phyloP scores from a whole-genome alignment of 768 basidiomycete species.

The Gautieria morchelliformis region DNA sequence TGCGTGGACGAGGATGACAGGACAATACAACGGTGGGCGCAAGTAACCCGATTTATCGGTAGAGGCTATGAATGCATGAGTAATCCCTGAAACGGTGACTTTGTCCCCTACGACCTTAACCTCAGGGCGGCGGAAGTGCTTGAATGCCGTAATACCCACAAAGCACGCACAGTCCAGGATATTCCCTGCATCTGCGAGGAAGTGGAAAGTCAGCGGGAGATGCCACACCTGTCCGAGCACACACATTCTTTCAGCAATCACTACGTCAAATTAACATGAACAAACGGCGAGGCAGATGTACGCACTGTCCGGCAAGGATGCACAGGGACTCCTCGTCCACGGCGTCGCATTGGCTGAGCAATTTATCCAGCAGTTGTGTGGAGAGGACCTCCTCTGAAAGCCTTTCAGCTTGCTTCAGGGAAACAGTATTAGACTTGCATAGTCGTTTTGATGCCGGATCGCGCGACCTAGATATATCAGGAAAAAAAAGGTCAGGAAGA shows the following conservation, averaged over 20 bases:
- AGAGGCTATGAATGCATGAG: too few species aligned
- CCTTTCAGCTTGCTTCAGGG: conserved; percentile 61
- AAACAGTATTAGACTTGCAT: conserved; percentile 80
- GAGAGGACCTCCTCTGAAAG: conserved; percentile 85
- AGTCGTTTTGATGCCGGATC: conserved; percentile 84
- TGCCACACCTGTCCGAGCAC: conserved; percentile 99
- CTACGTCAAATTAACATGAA: too few species aligned
- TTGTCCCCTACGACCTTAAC: conserved; percentile 91
- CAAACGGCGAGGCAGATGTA: conserved; percentile 27
- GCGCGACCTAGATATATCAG: conserved; percentile 57
- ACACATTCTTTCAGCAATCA: too few species aligned
- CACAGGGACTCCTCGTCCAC: conserved; percentile 94
- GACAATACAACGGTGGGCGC: too few species aligned
- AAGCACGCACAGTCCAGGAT: conserved; percentile 91
- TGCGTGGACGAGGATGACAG: too few species aligned
- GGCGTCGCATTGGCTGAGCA: conserved; percentile 79
- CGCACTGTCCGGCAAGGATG: conserved; percentile 89
- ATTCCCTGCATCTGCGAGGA: conserved; percentile 85
- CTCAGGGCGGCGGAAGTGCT: conserved; percentile 86
- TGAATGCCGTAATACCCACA: conserved; percentile 84
- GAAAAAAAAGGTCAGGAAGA: background rate
- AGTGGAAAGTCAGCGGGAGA: conserved; percentile 81
- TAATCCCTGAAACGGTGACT: too few species aligned
- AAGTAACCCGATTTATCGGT: too few species aligned
- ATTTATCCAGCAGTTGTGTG: conserved; percentile 89